A percentile compares a stretch with the other conserved stretches of the same genome.
Conservation (phyloP, 1,284 basidiomycete genomes). For the Heimioporus punctisporus region DNA sequence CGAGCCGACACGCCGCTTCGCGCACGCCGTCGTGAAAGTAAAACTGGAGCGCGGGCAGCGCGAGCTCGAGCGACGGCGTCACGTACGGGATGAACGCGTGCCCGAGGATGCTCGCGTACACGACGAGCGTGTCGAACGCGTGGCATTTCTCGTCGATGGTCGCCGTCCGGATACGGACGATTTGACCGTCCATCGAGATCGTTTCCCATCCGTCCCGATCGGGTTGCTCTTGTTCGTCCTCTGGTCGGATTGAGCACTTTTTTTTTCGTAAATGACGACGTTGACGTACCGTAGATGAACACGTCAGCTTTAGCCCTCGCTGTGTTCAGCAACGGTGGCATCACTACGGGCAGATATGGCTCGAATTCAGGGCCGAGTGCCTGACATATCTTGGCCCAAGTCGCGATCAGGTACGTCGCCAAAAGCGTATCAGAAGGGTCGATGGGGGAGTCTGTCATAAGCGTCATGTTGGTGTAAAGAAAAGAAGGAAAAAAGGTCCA, state of each 20-base stretch:
- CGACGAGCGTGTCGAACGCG: conserved; percentile 83
- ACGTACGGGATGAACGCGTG: conserved; percentile 76
- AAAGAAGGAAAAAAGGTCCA: conserved; percentile 28
- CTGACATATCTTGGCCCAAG: conserved; percentile 85
- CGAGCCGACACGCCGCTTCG: conserved; percentile 60
- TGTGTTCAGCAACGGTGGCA: conserved; percentile 75
- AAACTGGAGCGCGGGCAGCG: conserved; percentile 71
- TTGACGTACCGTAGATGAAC: conserved; percentile 65
- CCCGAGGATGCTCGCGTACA: conserved; percentile 75
- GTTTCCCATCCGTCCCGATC: conserved; percentile 80
- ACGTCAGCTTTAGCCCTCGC: conserved; percentile 83
- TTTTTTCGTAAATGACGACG: no score
- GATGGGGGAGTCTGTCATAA: conserved; percentile 54
- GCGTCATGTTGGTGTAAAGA: no score
- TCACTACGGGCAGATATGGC: conserved; percentile 81
- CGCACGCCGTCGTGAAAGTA: conserved; percentile 84
- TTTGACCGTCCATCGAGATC: conserved; percentile 73
- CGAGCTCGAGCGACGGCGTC: conserved; percentile 68
- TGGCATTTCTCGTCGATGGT: conserved; percentile 88
- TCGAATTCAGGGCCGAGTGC: conserved; percentile 82
- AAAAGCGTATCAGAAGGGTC: conserved; percentile 70
- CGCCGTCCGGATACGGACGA: conserved; percentile 77
- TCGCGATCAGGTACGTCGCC: conserved; percentile 71
- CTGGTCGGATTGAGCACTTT: conserved; percentile 1
- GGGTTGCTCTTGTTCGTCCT: conserved; percentile 56